Percentiles rank a stretch among this genome's conserved stretches.
These are phyloP conservation scores for Grosmannia clavigera DNA, from an alignment of 2,329 filamentous ascomycete species.

Conservation along the genomic window DNA sequence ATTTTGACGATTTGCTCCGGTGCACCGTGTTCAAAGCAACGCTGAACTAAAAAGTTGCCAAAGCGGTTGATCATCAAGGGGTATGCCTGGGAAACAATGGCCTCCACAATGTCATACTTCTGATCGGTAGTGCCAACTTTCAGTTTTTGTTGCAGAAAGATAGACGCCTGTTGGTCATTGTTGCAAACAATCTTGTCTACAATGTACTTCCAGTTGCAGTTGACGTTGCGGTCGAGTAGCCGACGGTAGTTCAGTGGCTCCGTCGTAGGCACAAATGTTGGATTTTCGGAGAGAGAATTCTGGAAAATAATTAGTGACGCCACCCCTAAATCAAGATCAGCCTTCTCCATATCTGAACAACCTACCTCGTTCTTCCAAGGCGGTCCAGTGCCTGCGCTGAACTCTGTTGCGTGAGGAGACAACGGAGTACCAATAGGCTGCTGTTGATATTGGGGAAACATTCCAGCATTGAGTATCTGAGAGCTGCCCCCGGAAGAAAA, in stretches of 20 bases:
- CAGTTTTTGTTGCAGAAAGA: conserved; percentile 97
- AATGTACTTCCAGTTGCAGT: conserved; percentile 98
- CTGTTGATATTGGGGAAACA: conserved; percentile 38
- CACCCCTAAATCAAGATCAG: not conserved
- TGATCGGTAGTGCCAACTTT: conserved; percentile 92
- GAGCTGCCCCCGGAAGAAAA: conserved; percentile 15
- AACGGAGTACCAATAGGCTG: conserved; percentile 52
- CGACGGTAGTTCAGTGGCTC: conserved; percentile 96
- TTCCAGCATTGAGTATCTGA: conserved; percentile 23
- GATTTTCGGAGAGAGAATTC: conserved; percentile 41
- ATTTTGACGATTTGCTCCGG: conserved; percentile 91
- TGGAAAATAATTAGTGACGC: conserved; percentile 14
- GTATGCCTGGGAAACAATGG: conserved; percentile 90
- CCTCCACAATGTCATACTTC: conserved; percentile 94
- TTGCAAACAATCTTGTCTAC: conserved; percentile 99
- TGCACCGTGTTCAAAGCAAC: conserved; percentile 96
- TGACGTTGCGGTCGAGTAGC: conserved; percentile 87
- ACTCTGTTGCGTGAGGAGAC: conserved; percentile 63
- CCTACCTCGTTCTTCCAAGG: conserved; percentile 45
- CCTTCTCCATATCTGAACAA: not conserved
- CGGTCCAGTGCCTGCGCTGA: conserved; percentile 40
- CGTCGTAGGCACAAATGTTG: conserved; percentile 72
- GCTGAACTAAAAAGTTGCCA: conserved; percentile 95
- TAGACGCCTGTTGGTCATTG: conserved; percentile 97
- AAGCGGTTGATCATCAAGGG: conserved; percentile 97